Evolutionary conservation across 2,329 filamentous ascomycete species (phyloP), one percentile per base, ranked within the genome.

Genomic region (Westerdykella ornata): DNA sequence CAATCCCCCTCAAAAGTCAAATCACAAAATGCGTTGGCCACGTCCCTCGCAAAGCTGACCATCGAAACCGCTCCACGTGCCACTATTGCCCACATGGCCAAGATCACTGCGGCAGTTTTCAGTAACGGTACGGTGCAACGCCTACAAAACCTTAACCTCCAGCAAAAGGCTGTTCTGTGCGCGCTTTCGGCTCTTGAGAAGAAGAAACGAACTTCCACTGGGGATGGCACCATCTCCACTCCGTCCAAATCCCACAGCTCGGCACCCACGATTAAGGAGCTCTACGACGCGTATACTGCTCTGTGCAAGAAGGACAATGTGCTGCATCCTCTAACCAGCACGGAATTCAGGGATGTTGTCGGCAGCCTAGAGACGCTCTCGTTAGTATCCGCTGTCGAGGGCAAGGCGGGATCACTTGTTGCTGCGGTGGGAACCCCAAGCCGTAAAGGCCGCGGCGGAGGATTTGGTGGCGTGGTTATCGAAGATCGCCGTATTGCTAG

Each of bases 81-180:
- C 22, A 88, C 81, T 19, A 94, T 98, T 51, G 81, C 81, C 1
- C 92, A 98, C 62, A 80, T 98, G 56, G 94, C 92, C 60, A 88
- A 87, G 55, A 83, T 97, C 46, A 95, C 92, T 0, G 81, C 89
- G 0, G 81, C 87, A 3, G 85, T 88, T 1, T 96, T 98, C 66
- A 87, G 85, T 62, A 90, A 96, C 54, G 89, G 89, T 28, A 85
- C 88, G 1, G 79, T 76, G 11, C 88, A 96, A 54, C 80, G 92
- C 43, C 78, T 98, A 12, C 84, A 85, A 64, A 81, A 82, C 4
- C 78, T 98, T 42, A 98, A 97, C 62, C 75, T 98, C 2, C 94
- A 98, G 62, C 92, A 98, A 66, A 97, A 95, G 65, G 92, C 90
- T 3, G 88, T 90, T 0, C 75, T 98, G 8, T 98, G 92, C 68